These are phyloP conservation scores for Collariella sp. DNA, from an alignment of 495 filamentous ascomycete genomes.

Conservation along the genomic window DNA sequence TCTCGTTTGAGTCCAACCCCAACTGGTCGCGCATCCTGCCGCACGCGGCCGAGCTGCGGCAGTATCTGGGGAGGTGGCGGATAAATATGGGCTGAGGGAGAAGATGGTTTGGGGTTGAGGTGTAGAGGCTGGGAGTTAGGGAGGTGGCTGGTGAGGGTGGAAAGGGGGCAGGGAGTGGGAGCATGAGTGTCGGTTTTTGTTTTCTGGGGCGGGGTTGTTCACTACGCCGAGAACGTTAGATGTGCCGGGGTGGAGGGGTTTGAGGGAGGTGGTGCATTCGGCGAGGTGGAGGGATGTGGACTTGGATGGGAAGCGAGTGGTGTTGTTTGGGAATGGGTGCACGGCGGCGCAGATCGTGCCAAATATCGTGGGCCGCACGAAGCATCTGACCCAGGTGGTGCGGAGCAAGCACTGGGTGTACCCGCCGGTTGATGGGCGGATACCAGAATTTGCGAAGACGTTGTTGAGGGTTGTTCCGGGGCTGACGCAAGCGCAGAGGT, in stretches of 20 bases:
- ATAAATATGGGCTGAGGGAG: conserved; percentile 48
- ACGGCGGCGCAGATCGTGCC: conserved; percentile 41
- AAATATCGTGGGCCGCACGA: conserved; percentile 18
- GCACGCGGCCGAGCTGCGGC: conserved; percentile 45
- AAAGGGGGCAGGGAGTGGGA: not conserved
- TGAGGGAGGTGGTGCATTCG: conserved; percentile 53
- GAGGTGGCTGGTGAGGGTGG: conserved; percentile 25
- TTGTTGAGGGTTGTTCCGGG: conserved; percentile 24
- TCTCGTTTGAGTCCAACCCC: conserved; percentile 52
- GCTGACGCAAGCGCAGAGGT: conserved; percentile 17
- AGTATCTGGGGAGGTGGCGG: conserved; percentile 53
- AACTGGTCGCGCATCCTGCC: conserved; percentile 51
- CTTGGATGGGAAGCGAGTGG: conserved; percentile 44
- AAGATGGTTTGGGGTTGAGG: conserved; percentile 52
- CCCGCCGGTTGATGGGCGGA: conserved; percentile 23
- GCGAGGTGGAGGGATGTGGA: conserved; percentile 47
- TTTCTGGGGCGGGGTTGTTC: conserved; percentile 46
- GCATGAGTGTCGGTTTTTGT: conserved; percentile 34
- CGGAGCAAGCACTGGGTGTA: conserved; percentile 31
- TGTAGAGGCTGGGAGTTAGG: conserved; percentile 48
- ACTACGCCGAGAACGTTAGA: conserved; percentile 29
- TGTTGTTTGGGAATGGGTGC: conserved; percentile 56
- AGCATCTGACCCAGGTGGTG: conserved; percentile 29
- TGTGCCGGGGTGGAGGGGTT: conserved; percentile 46
- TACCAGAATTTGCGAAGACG: conserved; percentile 5